Conservation (phyloP, 768 basidiomycete species). For the Mycena olivaceomarginata region DNA sequence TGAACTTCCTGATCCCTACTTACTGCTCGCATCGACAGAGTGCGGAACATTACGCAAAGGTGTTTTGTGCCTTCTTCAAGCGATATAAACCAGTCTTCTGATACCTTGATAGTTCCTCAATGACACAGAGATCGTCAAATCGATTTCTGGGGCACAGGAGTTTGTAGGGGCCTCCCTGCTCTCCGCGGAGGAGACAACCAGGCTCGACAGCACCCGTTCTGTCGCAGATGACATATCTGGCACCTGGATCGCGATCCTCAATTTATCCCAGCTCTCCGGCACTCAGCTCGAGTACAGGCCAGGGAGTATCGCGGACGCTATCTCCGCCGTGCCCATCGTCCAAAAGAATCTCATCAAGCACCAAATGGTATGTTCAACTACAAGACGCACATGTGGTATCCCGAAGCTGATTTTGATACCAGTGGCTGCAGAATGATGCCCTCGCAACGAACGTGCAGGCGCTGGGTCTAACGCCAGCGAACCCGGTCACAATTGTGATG, state of each 20-base stretch:
- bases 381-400: too few species aligned
- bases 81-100: neutral
- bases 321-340: neutral
- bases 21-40: neutral
- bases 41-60: neutral
- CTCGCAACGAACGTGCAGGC: neutral
- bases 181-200: neutral
- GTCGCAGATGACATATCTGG: neutral
- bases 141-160: neutral
- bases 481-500: neutral
- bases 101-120: neutral
- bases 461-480: neutral
- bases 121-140: neutral
- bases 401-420: neutral
- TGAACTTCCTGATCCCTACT: neutral
- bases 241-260: neutral
- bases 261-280: neutral
- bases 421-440: constrained; percentile 10
- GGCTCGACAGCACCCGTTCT: neutral
- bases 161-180: neutral
- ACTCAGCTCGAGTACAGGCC: neutral
- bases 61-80: neutral
- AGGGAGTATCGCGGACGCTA: too few species aligned
- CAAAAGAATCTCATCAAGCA: neutral
- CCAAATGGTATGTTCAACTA: neutral